Evolutionary conservation across 2,329 filamentous ascomycete genomes (phyloP), one percentile per base, ranked within the genome.

Genomic region (Scedosporium dehoogii): DNA sequence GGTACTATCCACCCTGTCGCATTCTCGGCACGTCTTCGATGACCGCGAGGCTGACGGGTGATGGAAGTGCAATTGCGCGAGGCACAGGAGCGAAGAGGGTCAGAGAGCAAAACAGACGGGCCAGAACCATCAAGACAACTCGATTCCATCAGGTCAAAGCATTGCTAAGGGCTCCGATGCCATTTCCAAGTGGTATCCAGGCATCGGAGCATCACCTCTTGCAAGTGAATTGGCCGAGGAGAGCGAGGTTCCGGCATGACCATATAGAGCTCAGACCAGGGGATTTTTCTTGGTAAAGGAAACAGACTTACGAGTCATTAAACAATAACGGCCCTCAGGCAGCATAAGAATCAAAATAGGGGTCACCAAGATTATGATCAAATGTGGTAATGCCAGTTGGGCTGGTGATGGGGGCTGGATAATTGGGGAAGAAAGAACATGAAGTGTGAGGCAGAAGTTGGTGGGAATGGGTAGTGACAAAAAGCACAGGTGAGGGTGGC

Each of bases 271-370:
- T 62, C 51, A 16, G 48, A 42, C 53, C 23, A 42, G 23, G 60
- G 60, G 33, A 21, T 27, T 55, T 27, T 55, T 55, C 12, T 14
- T 14, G 16, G 60, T 6, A 38, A 25, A 38, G 38, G 29, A 62
- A 42, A 46, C 23, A 63, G 64, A 81, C 79, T 78, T 75, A 81
- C 79, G 76, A 78, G 74, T 79, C 77, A 81, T 80, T 72, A 77
- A 79, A 72, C 69, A 72, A 75, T 70, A 71, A 71, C 23, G 48
- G 51, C 71, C 69, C 68, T 70, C 72, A 75, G 72, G 72, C 72
- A 74, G 70, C 70, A 69, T 64, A 63, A 60, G 63, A 38, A 64
- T 59, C 67, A 70, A 70, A 61, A 67, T 66, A 64, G 68, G 63
- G 62, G 63, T 65, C 64, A 66, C 63, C 65, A 65, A 67, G 33